Percentiles rank a stretch among this genome's conserved stretches.
These are phyloP conservation scores for Potentilla sterilis DNA, from an alignment of 306 rosid species.

Conservation along the genomic window DNA sequence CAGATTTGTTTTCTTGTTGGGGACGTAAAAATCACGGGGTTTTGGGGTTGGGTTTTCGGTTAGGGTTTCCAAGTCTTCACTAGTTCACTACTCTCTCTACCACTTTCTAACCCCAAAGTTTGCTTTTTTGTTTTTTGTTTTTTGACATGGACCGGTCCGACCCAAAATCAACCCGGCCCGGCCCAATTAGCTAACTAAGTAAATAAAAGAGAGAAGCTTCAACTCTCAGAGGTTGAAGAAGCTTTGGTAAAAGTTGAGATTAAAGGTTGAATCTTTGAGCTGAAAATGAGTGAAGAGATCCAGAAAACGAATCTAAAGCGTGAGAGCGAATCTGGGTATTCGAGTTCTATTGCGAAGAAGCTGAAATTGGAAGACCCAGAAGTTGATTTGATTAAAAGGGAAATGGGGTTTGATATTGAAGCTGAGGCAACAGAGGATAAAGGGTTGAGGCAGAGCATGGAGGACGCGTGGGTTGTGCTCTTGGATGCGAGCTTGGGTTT, in stretches of 20 bases:
- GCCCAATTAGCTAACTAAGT: background rate
- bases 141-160: background rate
- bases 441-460: slow-evolving; percentile 82
- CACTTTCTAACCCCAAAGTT: background rate
- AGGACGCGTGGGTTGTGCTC: slow-evolving; percentile 74
- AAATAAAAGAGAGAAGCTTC: background rate
- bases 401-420: slow-evolving; percentile 51
- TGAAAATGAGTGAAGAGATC: slow-evolving; percentile 29
- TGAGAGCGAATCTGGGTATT: slow-evolving; percentile 21
- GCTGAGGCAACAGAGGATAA: slow-evolving; percentile 83
- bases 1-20: background rate
- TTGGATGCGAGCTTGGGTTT: slow-evolving; percentile 54
- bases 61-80: slow-evolving; percentile 23
- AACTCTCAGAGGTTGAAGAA: background rate
- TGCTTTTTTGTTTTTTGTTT: background rate
- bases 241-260: background rate
- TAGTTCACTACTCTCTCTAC: background rate
- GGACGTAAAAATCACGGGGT: slow-evolving; percentile 17
- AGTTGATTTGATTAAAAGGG: slow-evolving; percentile 19
- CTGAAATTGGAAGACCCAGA: slow-evolving; percentile 33
- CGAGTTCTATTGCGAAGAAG: slow-evolving; percentile 32
- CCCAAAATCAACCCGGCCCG: background rate
- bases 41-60: background rate
- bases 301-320: slow-evolving; percentile 27
- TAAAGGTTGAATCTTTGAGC: background rate